Percentiles rank a stretch among this genome's conserved stretches.
Conservation (phyloP, 306 rosid species). For the Malus fusca region DNA sequence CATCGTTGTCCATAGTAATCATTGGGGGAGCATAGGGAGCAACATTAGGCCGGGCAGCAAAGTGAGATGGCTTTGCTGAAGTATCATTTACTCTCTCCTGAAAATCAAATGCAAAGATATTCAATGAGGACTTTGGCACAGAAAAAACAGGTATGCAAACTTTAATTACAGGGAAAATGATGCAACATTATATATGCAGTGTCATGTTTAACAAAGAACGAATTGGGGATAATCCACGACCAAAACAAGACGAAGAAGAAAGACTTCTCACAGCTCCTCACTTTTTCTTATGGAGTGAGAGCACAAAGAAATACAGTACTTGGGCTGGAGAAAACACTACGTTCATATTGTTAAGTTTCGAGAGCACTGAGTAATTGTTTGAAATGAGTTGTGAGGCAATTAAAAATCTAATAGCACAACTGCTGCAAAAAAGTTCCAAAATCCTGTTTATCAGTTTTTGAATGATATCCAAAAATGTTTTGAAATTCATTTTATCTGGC, state of each 20-base stretch:
- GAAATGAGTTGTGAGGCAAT: neutral
- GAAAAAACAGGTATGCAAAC: neutral
- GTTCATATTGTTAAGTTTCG: no score
- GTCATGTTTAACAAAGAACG: neutral
- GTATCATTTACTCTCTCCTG: slow-evolving; percentile 85
- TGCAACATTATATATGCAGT: neutral
- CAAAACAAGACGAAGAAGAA: neutral
- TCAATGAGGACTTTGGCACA: slow-evolving; percentile 7
- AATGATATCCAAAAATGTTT: neutral
- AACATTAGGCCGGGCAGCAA: slow-evolving; percentile 58
- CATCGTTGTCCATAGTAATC: slow-evolving; percentile 76
- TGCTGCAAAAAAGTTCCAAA: neutral
- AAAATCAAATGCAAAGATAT: slow-evolving; percentile 5
- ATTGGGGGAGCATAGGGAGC: slow-evolving; percentile 66
- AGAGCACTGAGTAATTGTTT: neutral
- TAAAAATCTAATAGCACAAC: neutral
- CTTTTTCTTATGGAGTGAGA: neutral
- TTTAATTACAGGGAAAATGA: neutral
- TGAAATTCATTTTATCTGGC: neutral
- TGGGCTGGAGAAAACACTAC: neutral
- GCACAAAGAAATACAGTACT: neutral
- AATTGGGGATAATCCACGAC: neutral
- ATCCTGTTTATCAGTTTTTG: neutral
- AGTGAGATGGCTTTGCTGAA: slow-evolving; percentile 65
- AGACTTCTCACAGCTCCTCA: neutral